Conservation (phyloP, 2,329 filamentous ascomycete genomes). For the Chaetomiaceae sp. region DNA sequence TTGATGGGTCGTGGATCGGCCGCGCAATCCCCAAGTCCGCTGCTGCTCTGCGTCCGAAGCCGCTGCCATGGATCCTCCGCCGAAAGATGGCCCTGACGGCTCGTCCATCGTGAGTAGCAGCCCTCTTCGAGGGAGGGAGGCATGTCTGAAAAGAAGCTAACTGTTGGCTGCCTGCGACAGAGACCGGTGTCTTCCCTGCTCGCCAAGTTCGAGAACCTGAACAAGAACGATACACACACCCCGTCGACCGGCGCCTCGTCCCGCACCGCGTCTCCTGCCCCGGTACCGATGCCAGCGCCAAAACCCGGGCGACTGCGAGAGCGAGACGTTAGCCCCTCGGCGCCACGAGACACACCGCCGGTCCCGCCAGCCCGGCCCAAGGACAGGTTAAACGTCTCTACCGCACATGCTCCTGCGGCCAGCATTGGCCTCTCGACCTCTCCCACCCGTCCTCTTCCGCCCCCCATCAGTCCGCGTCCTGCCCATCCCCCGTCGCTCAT, state of each 20-base stretch:
- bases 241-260: constrained; percentile 30
- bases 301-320: constrained; percentile 42
- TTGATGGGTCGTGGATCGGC: constrained; percentile 29
- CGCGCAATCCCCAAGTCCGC: constrained; percentile 14
- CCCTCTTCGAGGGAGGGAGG: too few relatives aligned
- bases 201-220: constrained; percentile 77
- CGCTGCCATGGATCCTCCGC: constrained; percentile 39
- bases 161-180: constrained; percentile 39
- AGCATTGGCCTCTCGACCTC: constrained; percentile 23
- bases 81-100: constrained; percentile 60
- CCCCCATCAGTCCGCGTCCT: constrained; percentile 42
- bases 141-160: constrained; percentile 4
- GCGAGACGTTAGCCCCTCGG: constrained; percentile 36
- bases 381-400: constrained; percentile 33
- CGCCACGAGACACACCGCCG: constrained; percentile 32
- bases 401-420: constrained; percentile 39
- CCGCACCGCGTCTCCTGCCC: constrained; percentile 34
- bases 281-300: constrained; percentile 17
- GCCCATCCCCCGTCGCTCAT: constrained; percentile 59
- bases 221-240: constrained; percentile 41
- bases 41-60: constrained; percentile 22
- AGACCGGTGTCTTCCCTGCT: constrained; percentile 78
- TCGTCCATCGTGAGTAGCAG: constrained; percentile 68
- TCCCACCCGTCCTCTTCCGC: constrained; percentile 43
- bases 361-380: constrained; percentile 24